Evolutionary conservation across 257 asterid species (phyloP).

Genomic region (Plectranthus barbatus): DNA sequence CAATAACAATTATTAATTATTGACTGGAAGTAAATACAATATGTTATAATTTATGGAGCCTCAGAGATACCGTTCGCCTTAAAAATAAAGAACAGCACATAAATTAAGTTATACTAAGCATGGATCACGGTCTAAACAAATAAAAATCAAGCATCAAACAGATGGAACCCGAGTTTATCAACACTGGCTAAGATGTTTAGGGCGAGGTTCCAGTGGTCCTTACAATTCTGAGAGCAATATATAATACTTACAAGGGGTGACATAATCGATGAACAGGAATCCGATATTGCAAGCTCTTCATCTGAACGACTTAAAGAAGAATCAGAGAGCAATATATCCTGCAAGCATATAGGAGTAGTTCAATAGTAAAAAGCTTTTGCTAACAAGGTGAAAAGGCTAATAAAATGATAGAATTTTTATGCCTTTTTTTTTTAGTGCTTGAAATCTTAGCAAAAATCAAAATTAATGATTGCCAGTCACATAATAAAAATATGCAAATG

Average conservation of each 20-base stretch:
- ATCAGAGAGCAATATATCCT: slow-evolving; percentile 71
- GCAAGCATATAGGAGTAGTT: slow-evolving; percentile 23
- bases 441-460: too few species aligned
- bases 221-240: not conserved
- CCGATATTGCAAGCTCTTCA: slow-evolving; percentile 63
- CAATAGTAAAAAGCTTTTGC: slow-evolving; percentile 2
- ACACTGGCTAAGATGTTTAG: not conserved
- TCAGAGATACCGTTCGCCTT: not conserved
- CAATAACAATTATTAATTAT: slow-evolving; percentile 11
- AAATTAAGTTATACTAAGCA: not conserved
- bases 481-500: not conserved
- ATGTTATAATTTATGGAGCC: not conserved
- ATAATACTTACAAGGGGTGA: slow-evolving; percentile 73
- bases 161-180: not conserved
- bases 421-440: too few species aligned
- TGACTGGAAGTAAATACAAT: not conserved
- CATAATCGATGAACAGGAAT: slow-evolving; percentile 61
- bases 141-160: not conserved
- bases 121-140: not conserved
- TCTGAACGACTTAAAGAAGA: slow-evolving; percentile 57
- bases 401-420: not conserved
- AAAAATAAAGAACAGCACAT: not conserved
- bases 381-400: slow-evolving; percentile 2
- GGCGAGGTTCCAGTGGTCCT: not conserved
- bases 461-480: slow-evolving; percentile 8